Percentiles rank a stretch among this genome's conserved stretches.
Evolutionary conservation across 495 filamentous ascomycete species (phyloP).

Genomic region (Glonium stellatum): DNA sequence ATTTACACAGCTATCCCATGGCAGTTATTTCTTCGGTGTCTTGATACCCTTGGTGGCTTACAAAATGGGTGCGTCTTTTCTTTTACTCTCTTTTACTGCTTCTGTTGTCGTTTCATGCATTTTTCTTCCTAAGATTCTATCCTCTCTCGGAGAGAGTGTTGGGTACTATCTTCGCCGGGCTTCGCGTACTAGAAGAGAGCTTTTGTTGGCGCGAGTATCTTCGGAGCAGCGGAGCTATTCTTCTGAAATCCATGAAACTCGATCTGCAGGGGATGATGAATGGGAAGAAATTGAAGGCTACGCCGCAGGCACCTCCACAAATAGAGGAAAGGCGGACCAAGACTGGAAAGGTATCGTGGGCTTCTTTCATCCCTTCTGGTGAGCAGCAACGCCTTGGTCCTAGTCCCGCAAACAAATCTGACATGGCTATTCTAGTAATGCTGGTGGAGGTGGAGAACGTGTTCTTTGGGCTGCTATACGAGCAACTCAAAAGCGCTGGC

Average conservation of each 20-base stretch:
- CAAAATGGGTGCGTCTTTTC: slow-evolving; percentile 24
- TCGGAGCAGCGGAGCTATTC: slow-evolving; percentile 52
- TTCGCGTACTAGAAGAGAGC: slow-evolving; percentile 56
- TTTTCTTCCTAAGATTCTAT: slow-evolving; percentile 30
- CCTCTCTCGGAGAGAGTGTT: slow-evolving; percentile 40
- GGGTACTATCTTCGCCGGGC: slow-evolving; percentile 62
- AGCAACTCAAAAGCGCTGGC: slow-evolving; percentile 84
- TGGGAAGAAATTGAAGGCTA: slow-evolving; percentile 69
- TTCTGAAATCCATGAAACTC: slow-evolving; percentile 35
- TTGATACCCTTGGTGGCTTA: slow-evolving; percentile 2
- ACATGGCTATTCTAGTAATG: slow-evolving; percentile 56
- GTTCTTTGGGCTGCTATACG: slow-evolving; percentile 94
- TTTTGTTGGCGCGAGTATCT: slow-evolving; percentile 53
- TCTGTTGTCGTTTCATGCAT: slow-evolving; percentile 7
- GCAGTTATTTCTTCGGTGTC: not conserved
- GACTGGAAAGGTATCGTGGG: slow-evolving; percentile 81
- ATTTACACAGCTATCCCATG: not conserved
- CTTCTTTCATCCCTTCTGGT: slow-evolving; percentile 98
- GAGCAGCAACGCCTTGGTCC: slow-evolving; percentile 23
- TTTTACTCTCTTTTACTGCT: slow-evolving; percentile 30
- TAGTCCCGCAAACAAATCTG: slow-evolving; percentile 1
- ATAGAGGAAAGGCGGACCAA: slow-evolving; percentile 45
- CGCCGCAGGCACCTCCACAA: slow-evolving; percentile 44
- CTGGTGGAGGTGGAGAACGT: slow-evolving; percentile 90
- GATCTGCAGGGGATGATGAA: slow-evolving; percentile 46